phyloP scores from a whole-genome alignment of 208 protist genomes.

The Balamuthia mandrillaris region DNA sequence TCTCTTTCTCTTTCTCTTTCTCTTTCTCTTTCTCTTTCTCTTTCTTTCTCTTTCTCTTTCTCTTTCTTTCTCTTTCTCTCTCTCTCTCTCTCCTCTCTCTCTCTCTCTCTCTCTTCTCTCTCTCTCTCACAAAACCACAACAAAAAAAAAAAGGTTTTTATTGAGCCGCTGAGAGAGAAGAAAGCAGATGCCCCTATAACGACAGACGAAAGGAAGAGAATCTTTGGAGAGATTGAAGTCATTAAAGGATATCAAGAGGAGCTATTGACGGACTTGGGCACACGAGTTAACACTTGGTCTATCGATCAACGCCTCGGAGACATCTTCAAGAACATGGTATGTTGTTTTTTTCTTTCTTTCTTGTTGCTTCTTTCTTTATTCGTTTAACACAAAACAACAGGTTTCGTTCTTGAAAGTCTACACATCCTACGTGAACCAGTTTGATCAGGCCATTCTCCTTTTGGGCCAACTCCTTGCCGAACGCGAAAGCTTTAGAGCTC shows the following conservation, averaged over 20 bases:
- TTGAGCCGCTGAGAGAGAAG: neutral
- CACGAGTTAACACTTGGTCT: neutral
- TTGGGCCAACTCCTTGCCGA: neutral
- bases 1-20: too few species aligned
- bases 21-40: too few species aligned
- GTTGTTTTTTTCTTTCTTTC: neutral
- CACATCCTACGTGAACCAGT: constrained; percentile 24
- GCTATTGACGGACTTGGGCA: neutral
- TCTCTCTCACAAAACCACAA: too few species aligned
- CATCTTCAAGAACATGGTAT: constrained; percentile 23
- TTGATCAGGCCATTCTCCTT: neutral
- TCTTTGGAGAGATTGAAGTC: constrained; percentile 14
- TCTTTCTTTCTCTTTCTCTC: too few species aligned
- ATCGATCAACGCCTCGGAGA: constrained; percentile 22
- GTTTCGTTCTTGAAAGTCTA: constrained; percentile 19
- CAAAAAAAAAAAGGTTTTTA: too few species aligned
- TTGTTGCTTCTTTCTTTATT: neutral
- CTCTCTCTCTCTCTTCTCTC: too few species aligned
- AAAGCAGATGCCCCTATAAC: neutral
- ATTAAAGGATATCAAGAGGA: neutral
- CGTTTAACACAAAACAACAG: too few species aligned
- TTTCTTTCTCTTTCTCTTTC: too few species aligned
- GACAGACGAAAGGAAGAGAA: neutral
- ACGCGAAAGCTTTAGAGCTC: neutral
- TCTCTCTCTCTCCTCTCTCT: too few species aligned